Base-by-base conservation (phyloP, 2,329 filamentous ascomycete genomes). In the Colletotrichum horii region DNA sequence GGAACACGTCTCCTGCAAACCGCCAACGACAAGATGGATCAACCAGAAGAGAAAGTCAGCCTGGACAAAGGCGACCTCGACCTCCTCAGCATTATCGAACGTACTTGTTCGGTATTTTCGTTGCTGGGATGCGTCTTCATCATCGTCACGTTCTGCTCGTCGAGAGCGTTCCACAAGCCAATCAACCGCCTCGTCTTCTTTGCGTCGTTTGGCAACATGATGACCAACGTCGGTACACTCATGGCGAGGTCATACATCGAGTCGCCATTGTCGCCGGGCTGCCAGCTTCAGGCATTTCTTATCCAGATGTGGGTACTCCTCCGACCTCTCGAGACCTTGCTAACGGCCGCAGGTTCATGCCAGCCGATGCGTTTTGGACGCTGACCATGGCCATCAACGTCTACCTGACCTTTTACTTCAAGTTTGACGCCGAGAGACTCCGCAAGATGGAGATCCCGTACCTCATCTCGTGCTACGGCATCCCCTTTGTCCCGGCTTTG, bases 151-250 rank as follows among this genome's bases (percentile, higher is more conserved):
- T 97, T 96, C 81, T 84, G 90, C 34, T 83, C 84, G n/a, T 94
- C 93, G 36, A 89, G 88, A 19, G 89, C 89, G 7, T 97, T 97
- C 82, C 94, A 94, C 80, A 96, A 96, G 81, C 94, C 95, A n/a
- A 96, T 97, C 85, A 97, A 97, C 81, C 90, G 95, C 22, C 88
- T 97, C 0, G 93, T 96, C 12, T 96, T 97, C 83, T 97, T 94
- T 82, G 95, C 95, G 8, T 94, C 94, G 0, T 94, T 95, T 80
- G 95, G 95, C 11, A 97, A 98, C 80, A 88, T 96, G 79, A 88
- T 96, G 83, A 91, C 91, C 76, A 96, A 95, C 82, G 89, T 95
- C 22, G 94, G 93, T 2, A 96, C 95, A 0, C 83, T 96, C 38
- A 94, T 96, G 80, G 92, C 93, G 0, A 89, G 90, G 43, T 88